Conservation (phyloP, 2,329 filamentous ascomycete species). For the Cladosporium oxysporum region DNA sequence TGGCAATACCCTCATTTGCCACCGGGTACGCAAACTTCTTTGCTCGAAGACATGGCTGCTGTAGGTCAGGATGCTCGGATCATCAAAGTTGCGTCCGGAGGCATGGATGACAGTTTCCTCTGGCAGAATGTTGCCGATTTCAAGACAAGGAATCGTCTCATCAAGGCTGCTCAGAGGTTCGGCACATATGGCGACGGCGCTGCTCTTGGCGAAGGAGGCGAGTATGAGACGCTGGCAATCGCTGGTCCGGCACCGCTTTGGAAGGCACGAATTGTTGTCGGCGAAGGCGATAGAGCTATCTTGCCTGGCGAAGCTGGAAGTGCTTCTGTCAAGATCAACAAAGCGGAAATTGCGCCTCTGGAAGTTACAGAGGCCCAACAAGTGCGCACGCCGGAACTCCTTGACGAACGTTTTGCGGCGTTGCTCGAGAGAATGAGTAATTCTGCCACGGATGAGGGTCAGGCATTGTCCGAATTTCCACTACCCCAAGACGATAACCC, state of each 20-base stretch:
- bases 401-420: constrained; percentile 63
- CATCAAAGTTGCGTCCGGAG: constrained; percentile 91
- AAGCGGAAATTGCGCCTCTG: constrained; percentile 13
- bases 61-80: constrained; percentile 83
- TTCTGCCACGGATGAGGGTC: background rate
- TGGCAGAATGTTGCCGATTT: constrained; percentile 75
- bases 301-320: constrained; percentile 74
- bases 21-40: constrained; percentile 47
- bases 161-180: constrained; percentile 65
- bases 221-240: constrained; percentile 90
- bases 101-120: constrained; percentile 75
- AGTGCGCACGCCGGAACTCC: constrained; percentile 62
- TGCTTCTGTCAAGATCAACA: constrained; percentile 66
- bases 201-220: constrained; percentile 86
- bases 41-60: constrained; percentile 79
- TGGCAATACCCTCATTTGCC: constrained; percentile 87
- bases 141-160: constrained; percentile 49
- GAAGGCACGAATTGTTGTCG: constrained; percentile 67
- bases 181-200: constrained; percentile 66
- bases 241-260: constrained; percentile 76
- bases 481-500: background rate
- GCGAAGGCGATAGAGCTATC: constrained; percentile 53
- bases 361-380: constrained; percentile 19
- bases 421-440: background rate
- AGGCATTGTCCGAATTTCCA: background rate